These are phyloP conservation scores for Cryptosporidium meleagridis DNA, from an alignment of 169 alveolate species.

Conservation along the genomic window DNA sequence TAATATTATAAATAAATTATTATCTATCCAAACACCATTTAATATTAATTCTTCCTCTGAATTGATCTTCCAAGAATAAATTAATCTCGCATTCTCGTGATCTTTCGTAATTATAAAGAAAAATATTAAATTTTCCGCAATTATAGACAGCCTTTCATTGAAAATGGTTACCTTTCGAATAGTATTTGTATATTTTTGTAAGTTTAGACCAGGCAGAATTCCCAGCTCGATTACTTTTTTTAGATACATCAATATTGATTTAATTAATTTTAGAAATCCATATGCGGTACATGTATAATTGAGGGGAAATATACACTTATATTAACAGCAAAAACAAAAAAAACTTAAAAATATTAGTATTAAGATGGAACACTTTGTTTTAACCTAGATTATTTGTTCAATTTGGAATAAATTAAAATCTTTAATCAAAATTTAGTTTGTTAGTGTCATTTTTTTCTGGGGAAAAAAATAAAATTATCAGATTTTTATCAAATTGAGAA, in stretches of 20 bases:
- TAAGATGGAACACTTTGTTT: neutral
- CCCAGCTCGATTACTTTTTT: conserved; percentile 34
- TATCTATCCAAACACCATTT: neutral
- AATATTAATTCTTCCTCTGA: conserved; percentile 16
- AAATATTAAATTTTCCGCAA: neutral
- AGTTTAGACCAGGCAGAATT: neutral
- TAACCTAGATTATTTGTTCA: neutral
- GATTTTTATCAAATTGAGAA: neutral
- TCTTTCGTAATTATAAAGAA: conserved; percentile 4
- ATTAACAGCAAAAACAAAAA: neutral
- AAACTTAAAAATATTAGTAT: neutral
- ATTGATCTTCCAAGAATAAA: conserved; percentile 6
- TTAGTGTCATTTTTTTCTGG: neutral
- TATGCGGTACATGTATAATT: conserved; percentile 1
- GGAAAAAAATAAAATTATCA: neutral
- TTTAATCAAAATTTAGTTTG: neutral
- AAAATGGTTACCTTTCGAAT: conserved; percentile 1
- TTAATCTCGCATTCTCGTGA: neutral
- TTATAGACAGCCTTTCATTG: conserved; percentile 2
- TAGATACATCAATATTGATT: conserved; percentile 14
- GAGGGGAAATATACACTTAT: neutral
- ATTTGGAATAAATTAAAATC: neutral
- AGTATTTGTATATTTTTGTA: neutral
- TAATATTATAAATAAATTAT: neutral
- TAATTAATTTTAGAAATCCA: neutral